Conservation (phyloP, 352 stramenopile species). For the Phytophthora fragariae region DNA sequence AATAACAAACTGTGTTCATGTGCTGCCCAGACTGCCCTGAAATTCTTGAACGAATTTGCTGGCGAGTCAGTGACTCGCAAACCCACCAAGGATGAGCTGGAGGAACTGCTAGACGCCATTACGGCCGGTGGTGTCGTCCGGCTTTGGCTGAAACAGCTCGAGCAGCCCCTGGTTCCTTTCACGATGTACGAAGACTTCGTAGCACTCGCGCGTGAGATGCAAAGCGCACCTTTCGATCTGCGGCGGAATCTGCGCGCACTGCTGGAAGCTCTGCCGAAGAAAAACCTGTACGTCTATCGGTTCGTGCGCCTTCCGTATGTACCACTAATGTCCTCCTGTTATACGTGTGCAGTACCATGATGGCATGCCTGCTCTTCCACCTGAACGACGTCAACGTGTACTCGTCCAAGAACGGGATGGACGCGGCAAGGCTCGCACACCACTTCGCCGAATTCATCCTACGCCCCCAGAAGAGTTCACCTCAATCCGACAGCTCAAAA, state of each 20-base stretch:
- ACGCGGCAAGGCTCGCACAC: constrained; percentile 56
- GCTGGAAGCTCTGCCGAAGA: constrained; percentile 61
- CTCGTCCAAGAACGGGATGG: constrained; percentile 77
- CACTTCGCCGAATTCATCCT: constrained; percentile 70
- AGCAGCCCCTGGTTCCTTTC: constrained; percentile 72
- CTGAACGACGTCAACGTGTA: constrained; percentile 87
- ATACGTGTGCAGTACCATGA: constrained; percentile 48
- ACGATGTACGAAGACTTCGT: constrained; percentile 71
- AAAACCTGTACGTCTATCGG: constrained; percentile 62
- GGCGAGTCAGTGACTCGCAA: constrained; percentile 42
- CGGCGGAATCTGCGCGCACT: constrained; percentile 66
- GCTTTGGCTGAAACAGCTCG: constrained; percentile 70
- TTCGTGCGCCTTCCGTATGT: not conserved
- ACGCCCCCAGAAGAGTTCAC: constrained; percentile 35
- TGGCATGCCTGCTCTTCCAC: constrained; percentile 82
- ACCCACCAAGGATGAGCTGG: constrained; percentile 68
- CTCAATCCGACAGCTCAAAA: constrained; percentile 19
- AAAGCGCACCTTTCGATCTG: constrained; percentile 59
- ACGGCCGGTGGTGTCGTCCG: constrained; percentile 70
- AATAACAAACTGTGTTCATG: constrained; percentile 10
- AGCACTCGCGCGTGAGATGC: constrained; percentile 49
- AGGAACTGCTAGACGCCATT: constrained; percentile 60
- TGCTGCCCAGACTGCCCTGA: constrained; percentile 39
- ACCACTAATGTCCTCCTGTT: constrained; percentile 16
- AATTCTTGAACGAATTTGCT: constrained; percentile 75